A percentile compares a stretch with the other conserved stretches of the same genome.
phyloP scores from a whole-genome alignment of 169 alveolate species.

The Eimeria tenella region DNA sequence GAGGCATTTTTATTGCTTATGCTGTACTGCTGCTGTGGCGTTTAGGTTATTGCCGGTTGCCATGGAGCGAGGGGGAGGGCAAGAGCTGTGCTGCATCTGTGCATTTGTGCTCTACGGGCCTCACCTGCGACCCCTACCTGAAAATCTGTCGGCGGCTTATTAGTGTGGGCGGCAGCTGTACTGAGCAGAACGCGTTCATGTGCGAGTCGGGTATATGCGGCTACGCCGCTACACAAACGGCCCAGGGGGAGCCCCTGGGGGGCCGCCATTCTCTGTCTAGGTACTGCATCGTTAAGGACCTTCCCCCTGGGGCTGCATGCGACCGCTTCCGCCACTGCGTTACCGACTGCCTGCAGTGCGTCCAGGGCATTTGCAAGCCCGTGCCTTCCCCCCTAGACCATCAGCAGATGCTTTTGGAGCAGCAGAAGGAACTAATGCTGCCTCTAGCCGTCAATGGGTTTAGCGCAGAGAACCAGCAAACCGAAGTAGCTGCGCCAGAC shows the following conservation, averaged over 20 bases:
- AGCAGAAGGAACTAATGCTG: slow-evolving; percentile 28
- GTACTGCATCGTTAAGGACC: slow-evolving; percentile 28
- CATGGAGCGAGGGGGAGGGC: slow-evolving; percentile 41
- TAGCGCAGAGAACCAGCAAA: slow-evolving; percentile 18
- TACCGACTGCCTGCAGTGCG: slow-evolving; percentile 33
- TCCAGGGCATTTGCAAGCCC: slow-evolving; percentile 40
- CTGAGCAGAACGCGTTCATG: slow-evolving; percentile 42
- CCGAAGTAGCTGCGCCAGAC: neutral
- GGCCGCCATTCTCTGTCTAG: slow-evolving; percentile 39
- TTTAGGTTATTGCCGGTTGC: slow-evolving; percentile 33
- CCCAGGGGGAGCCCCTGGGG: slow-evolving; percentile 42
- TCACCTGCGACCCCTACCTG: slow-evolving; percentile 25
- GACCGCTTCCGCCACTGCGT: slow-evolving; percentile 43
- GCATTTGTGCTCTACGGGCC: slow-evolving; percentile 19
- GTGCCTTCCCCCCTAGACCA: slow-evolving; percentile 21
- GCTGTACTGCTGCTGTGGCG: neutral
- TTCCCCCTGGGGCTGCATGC: slow-evolving; percentile 53
- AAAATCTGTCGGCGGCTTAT: slow-evolving; percentile 23
- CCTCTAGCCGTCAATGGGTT: slow-evolving; percentile 41
- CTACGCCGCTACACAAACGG: slow-evolving; percentile 20
- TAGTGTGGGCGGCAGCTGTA: slow-evolving; percentile 44
- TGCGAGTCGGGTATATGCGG: slow-evolving; percentile 55
- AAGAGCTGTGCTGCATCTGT: slow-evolving; percentile 48
- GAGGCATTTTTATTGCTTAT: neutral
- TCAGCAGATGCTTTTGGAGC: slow-evolving; percentile 14